Conservation (phyloP, 352 stramenopile species). For the Pilasporangium apinafurcum region DNA sequence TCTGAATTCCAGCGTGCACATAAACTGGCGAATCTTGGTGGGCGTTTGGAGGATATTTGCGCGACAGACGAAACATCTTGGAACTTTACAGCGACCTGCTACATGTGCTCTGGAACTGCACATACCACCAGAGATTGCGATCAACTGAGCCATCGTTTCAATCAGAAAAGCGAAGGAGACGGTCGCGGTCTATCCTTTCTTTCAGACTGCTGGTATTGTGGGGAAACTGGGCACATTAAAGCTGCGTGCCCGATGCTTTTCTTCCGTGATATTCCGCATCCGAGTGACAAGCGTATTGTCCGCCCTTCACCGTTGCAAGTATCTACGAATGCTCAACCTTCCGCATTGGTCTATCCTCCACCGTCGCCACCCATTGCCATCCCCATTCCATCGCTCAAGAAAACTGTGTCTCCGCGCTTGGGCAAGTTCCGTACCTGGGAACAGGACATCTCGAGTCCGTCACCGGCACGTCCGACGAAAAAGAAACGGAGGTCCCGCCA, state of each 20-base stretch:
- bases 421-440: conserved; percentile 26
- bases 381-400: conserved; percentile 3
- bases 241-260: conserved; percentile 63
- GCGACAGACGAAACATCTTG: conserved; percentile 35
- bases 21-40: conserved; percentile 30
- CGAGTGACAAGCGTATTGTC: too few species aligned
- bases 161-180: not conserved
- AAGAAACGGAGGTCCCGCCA: conserved; percentile 66
- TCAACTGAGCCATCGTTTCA: conserved; percentile 14
- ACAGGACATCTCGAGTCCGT: conserved; percentile 12
- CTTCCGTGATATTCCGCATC: conserved; percentile 40
- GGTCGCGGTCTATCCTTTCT: conserved; percentile 10
- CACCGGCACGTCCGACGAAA: conserved; percentile 19
- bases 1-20: conserved; percentile 58
- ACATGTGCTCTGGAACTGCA: conserved; percentile 46
- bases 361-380: conserved; percentile 1
- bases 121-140: conserved; percentile 57
- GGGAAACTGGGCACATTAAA: conserved; percentile 67
- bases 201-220: conserved; percentile 77
- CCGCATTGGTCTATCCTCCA: not conserved
- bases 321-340: too few species aligned
- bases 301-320: too few species aligned
- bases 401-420: conserved; percentile 9
- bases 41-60: conserved; percentile 54
- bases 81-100: conserved; percentile 43